Conservation (phyloP, 73 alveolate genomes). For the Paramecium biaurelia region DNA sequence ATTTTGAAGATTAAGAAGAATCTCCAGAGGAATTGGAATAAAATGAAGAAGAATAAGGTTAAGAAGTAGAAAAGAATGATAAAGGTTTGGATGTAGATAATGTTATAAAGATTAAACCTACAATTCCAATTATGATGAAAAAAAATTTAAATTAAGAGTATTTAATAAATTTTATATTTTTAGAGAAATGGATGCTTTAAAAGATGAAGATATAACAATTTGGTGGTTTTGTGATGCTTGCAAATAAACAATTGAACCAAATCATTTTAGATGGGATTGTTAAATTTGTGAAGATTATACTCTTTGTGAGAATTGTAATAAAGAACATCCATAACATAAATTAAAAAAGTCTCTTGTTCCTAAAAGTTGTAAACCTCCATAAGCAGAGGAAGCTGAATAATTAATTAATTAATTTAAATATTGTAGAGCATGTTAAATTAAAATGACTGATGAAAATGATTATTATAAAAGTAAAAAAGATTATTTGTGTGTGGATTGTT, state of each 20-base stretch:
- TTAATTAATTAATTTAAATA: conserved; percentile 46
- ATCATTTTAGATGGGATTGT: conserved; percentile 95
- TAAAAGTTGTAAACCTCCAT: conserved; percentile 65
- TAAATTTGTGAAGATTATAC: conserved; percentile 92
- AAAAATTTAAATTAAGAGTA: conserved; percentile 64
- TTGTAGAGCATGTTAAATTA: conserved; percentile 55
- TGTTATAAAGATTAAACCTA: conserved; percentile 56
- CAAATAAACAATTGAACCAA: conserved; percentile 87
- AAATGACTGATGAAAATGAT: conserved; percentile 50
- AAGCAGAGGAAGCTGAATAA: conserved; percentile 50
- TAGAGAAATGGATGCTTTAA: conserved; percentile 53
- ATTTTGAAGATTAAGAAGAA: conserved; percentile 87
- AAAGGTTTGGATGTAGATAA: conserved; percentile 60
- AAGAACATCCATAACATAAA: conserved; percentile 82
- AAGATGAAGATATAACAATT: conserved; percentile 75
- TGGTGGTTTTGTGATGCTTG: conserved; percentile 98
- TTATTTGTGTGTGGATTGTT: conserved; percentile 48
- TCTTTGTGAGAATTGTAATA: conserved; percentile 87
- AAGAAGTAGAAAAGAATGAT: conserved; percentile 56
- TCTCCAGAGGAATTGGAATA: conserved; percentile 87
- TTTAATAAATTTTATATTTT: not conserved
- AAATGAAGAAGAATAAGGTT: conserved; percentile 69
- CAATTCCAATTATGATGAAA: conserved; percentile 38
- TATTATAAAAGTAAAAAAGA: conserved; percentile 51
- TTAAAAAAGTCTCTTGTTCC: conserved; percentile 89